Percentiles rank a stretch among this genome's conserved stretches.
These are phyloP conservation scores for Pseudocercospora fijiensis DNA, from an alignment of 2,329 filamentous ascomycete species.

Conservation along the genomic window DNA sequence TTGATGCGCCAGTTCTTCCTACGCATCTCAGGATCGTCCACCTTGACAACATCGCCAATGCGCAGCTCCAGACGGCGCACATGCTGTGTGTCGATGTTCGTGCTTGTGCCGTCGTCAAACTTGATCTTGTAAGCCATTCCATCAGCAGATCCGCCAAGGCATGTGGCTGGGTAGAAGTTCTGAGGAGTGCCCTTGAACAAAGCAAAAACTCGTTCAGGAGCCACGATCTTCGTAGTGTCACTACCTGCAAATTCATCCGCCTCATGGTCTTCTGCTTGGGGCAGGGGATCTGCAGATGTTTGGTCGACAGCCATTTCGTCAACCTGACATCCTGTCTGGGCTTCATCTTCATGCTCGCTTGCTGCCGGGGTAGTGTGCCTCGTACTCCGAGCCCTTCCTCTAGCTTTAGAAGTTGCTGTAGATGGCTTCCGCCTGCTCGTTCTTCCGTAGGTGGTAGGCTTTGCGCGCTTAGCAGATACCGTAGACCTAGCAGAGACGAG, in stretches of 20 bases:
- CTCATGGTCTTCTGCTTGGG: not conserved
- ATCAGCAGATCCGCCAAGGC: constrained; percentile 48
- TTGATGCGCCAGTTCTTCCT: constrained; percentile 46
- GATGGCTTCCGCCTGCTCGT: constrained; percentile 19
- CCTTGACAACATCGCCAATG: constrained; percentile 48
- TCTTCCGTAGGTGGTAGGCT: constrained; percentile 23
- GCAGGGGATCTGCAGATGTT: constrained; percentile 4
- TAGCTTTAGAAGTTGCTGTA: constrained; percentile 1
- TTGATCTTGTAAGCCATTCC: constrained; percentile 45
- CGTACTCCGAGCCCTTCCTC: not conserved
- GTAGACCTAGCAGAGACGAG: constrained; percentile 25
- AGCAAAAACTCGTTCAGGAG: constrained; percentile 57
- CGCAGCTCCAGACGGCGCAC: constrained; percentile 47
- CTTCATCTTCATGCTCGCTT: constrained; percentile 4
- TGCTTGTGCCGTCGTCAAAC: constrained; percentile 50
- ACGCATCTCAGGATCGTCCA: constrained; percentile 48
- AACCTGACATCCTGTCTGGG: constrained; percentile 1
- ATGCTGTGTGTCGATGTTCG: constrained; percentile 42
- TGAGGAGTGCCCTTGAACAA: constrained; percentile 55
- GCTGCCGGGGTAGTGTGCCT: constrained; percentile 1
- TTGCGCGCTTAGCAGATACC: constrained; percentile 9
- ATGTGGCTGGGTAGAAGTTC: constrained; percentile 62
- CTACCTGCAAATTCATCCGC: not conserved
- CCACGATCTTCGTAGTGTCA: constrained; percentile 2
- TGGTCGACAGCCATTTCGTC: not conserved